phyloP scores from a whole-genome alignment of 768 basidiomycete genomes.

The Crucibulum laeve region DNA sequence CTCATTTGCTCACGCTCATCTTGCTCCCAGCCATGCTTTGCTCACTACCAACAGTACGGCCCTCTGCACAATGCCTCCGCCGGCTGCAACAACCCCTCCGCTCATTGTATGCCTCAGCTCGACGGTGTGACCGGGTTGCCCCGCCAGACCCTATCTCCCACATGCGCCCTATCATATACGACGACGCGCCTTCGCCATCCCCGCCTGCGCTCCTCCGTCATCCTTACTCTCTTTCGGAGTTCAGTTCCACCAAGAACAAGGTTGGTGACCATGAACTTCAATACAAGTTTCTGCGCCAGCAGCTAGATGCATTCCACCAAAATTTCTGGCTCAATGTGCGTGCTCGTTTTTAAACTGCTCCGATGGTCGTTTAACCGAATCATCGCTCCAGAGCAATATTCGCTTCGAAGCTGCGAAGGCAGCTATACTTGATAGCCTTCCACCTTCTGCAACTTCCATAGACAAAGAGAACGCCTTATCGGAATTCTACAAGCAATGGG shows the following conservation, averaged over 20 bases:
- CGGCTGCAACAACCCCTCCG: conserved; percentile 15
- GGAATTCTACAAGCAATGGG: conserved; percentile 72
- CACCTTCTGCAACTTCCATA: conserved; percentile 39
- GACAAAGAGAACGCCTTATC: conserved; percentile 69
- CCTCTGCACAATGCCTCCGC: neutral
- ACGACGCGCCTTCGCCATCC: conserved; percentile 40
- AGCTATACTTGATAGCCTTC: conserved; percentile 52
- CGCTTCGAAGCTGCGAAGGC: conserved; percentile 74
- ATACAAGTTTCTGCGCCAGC: conserved; percentile 66
- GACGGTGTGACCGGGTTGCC: conserved; percentile 41
- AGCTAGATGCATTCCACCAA: conserved; percentile 72
- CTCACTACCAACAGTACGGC: neutral
- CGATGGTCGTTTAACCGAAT: neutral
- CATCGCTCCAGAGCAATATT: conserved; percentile 68
- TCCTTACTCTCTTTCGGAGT: conserved; percentile 80
- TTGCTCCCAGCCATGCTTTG: neutral
- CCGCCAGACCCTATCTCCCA: conserved; percentile 78
- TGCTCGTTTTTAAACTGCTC: conserved; percentile 8
- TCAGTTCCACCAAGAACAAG: conserved; percentile 31
- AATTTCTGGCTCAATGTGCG: conserved; percentile 79
- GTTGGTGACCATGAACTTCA: conserved; percentile 55
- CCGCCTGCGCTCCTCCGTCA: conserved; percentile 39
- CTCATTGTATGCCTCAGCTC: conserved; percentile 32
- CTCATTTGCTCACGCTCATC: neutral
- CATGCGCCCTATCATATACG: conserved; percentile 76